Base-by-base conservation (phyloP, 1,284 basidiomycete genomes). In the Crepidotus sp. region DNA sequence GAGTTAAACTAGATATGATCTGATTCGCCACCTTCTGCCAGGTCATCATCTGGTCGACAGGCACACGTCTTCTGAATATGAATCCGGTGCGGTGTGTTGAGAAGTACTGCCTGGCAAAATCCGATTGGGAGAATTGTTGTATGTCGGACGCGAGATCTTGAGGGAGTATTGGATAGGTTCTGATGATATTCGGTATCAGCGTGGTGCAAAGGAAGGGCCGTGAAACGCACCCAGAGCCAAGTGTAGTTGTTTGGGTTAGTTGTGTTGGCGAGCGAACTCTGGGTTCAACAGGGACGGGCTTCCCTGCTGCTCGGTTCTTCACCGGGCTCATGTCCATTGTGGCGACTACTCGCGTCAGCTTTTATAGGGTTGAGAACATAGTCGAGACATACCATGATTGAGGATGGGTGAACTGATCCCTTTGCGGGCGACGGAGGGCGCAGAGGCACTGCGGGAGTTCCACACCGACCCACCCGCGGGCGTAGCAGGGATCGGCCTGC, bases 41-140 rank as follows among this genome's bases (percentile, higher is more conserved):
- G 40, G 77, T 73, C 86, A 94, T 91, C 64, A 93, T 77, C 55
- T 87, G 80, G 27, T 74, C 79, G 3, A 92, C 76, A 0, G 90
- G 88, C 1, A 93, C 74, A 49, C 73, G 78, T 35, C 88, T 73
- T 50, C 79, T 69, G 59, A 93, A 84, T 46, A 92, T 84, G 57
- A 94, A 79, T 0, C 89, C 89, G 3, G 80, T 84, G 13, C 80
- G 76, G 56, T 90, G 85, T 4, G 79, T 90, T n/a, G 89, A 85
- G 59, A 95, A 93, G 59, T 93, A 94, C 54, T 81, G 80, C 38
- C 72, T 73, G 30, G 90, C 87, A 61, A 86, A 94, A 36, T 88
- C 81, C 0, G 81, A 83, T 54, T 87, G 77, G 11, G 81, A 80
- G 59, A 94, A 93, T 52, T 83, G 80, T 54, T 85, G 80, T 32